phyloP scores from a whole-genome alignment of 2,329 filamentous ascomycete species.

The Aspergillus sp. region DNA sequence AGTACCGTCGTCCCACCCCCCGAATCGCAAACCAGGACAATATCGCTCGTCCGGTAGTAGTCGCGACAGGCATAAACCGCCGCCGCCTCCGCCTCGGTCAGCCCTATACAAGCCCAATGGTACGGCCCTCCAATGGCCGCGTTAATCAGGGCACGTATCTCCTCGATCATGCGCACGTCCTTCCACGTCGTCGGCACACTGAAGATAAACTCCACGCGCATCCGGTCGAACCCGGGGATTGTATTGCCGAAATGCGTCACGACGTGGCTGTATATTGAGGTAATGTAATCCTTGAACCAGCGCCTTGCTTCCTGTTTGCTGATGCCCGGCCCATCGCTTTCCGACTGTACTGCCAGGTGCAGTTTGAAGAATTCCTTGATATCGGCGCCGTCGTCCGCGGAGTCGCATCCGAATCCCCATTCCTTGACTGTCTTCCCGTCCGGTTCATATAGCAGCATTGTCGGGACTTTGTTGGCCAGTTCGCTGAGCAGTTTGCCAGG shows the following conservation, averaged over 20 bases:
- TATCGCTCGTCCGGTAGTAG: constrained; percentile 38
- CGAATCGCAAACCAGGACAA: constrained; percentile 52
- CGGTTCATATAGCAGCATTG: constrained; percentile 26
- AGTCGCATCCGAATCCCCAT: constrained; percentile 41
- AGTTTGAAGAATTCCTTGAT: constrained; percentile 40
- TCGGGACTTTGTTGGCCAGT: constrained; percentile 36
- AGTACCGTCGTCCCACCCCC: constrained; percentile 48
- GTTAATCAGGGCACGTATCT: constrained; percentile 31
- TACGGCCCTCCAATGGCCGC: constrained; percentile 29
- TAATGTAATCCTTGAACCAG: constrained; percentile 35
- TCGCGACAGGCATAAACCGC: constrained; percentile 49
- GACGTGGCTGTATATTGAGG: constrained; percentile 34
- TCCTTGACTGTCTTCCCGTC: constrained; percentile 12
- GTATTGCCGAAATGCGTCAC: constrained; percentile 26
- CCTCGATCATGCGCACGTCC: constrained; percentile 35
- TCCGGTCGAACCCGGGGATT: constrained; percentile 25
- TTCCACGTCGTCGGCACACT: constrained; percentile 47
- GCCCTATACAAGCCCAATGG: constrained; percentile 45
- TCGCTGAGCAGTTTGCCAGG: constrained; percentile 30
- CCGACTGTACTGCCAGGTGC: constrained; percentile 31
- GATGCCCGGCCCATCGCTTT: constrained; percentile 22
- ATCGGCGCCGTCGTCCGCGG: constrained; percentile 25
- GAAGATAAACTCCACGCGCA: constrained; percentile 41
- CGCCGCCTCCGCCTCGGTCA: constrained; percentile 56
- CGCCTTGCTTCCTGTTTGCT: constrained; percentile 24